Evolutionary conservation across 495 filamentous ascomycete genomes (phyloP).

Genomic region (Aspergillus homomorphus): DNA sequence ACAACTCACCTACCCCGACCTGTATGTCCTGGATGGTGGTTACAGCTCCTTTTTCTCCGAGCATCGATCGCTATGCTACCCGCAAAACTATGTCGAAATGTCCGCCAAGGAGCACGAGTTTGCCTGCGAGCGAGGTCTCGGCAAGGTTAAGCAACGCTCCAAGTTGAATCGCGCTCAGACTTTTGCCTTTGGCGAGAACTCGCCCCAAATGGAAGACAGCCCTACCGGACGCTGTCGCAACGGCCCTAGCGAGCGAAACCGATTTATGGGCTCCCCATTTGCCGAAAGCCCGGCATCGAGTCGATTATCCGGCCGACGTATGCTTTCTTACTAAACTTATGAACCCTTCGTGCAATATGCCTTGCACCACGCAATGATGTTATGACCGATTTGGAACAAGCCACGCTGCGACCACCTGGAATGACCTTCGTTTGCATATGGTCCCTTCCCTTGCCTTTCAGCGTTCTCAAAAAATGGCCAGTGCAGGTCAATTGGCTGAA

Average conservation of each 20-base stretch:
- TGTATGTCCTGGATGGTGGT: slow-evolving; percentile 95
- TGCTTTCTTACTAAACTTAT: slow-evolving; percentile 62
- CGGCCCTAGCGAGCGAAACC: slow-evolving; percentile 29
- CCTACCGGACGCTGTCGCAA: slow-evolving; percentile 65
- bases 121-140: slow-evolving; percentile 91
- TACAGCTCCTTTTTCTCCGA: slow-evolving; percentile 88
- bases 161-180: slow-evolving; percentile 88
- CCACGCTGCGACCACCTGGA: background rate
- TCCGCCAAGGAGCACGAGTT: slow-evolving; percentile 79
- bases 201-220: slow-evolving; percentile 69
- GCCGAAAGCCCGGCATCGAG: slow-evolving; percentile 50
- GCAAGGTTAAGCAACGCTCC: slow-evolving; percentile 75
- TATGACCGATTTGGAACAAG: background rate
- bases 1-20: slow-evolving; percentile 83
- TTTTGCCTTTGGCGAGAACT: slow-evolving; percentile 81
- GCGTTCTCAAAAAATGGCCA: background rate
- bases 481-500: slow-evolving; percentile 6
- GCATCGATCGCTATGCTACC: slow-evolving; percentile 75
- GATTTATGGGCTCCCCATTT: slow-evolving; percentile 50
- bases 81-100: slow-evolving; percentile 97
- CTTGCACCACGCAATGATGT: slow-evolving; percentile 4
- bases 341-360: background rate
- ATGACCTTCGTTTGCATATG: background rate
- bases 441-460: background rate
- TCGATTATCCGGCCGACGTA: slow-evolving; percentile 60